phyloP scores from a whole-genome alignment of 2,329 filamentous ascomycete species.

The Arthrobotrys conoides region DNA sequence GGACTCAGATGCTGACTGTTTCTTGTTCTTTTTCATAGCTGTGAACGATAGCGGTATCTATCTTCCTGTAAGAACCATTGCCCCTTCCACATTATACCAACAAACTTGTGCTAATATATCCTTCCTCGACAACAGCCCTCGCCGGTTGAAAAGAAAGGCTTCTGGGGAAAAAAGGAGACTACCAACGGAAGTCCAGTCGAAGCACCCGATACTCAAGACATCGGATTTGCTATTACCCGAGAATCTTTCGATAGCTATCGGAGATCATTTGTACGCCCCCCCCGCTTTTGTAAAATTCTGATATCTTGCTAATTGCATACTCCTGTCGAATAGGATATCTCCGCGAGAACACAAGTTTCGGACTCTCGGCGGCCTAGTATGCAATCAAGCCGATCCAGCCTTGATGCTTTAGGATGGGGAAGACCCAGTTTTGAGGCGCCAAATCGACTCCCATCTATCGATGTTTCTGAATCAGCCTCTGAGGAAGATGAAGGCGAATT shows the following conservation, averaged over 20 bases:
- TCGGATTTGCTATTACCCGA: constrained; percentile 93
- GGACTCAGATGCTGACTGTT: constrained; percentile 65
- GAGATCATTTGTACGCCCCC: constrained; percentile 84
- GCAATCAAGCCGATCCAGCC: constrained; percentile 67
- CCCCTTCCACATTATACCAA: neutral
- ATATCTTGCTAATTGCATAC: neutral
- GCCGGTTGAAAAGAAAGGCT: constrained; percentile 83
- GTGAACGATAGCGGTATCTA: constrained; percentile 97
- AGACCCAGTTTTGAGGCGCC: constrained; percentile 85
- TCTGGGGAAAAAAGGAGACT: constrained; percentile 76
- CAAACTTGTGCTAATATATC: constrained; percentile 31
- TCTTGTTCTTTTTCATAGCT: constrained; percentile 72
- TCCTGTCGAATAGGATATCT: constrained; percentile 80
- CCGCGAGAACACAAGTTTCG: constrained; percentile 82
- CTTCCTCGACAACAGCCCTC: constrained; percentile 76
- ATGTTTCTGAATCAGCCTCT: constrained; percentile 71
- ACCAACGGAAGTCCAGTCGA: constrained; percentile 72
- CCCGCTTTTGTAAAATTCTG: neutral
- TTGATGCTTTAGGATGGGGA: constrained; percentile 62
- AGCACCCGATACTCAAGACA: constrained; percentile 68
- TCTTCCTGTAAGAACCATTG: constrained; percentile 78
- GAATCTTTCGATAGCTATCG: constrained; percentile 98
- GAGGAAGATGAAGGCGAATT: constrained; percentile 77
- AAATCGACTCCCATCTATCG: constrained; percentile 74
- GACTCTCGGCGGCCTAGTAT: constrained; percentile 70